Base-by-base conservation (phyloP, 192 early-diverging fungal genomes). In the Podila verticillata region DNA sequence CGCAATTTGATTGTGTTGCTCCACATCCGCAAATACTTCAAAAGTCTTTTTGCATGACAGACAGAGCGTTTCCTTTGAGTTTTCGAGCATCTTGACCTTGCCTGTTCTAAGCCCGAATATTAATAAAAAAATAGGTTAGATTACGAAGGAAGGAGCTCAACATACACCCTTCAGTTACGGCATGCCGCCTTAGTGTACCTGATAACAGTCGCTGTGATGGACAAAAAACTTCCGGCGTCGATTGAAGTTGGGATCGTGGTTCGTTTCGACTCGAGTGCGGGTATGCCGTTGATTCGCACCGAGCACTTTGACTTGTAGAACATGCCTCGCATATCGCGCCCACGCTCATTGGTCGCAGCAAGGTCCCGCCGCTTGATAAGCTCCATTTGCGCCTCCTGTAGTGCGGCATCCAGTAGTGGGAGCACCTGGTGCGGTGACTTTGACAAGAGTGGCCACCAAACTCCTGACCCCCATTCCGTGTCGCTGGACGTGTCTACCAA, bases 21-120 rank as follows among this genome's bases (percentile, higher is more conserved):
- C 91, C 51, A 91, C 64, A 49, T 94, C 92, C 2, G 89, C 90
- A 0, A 65, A 7, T 3, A 92, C 84, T 4, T 54, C 44, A 65
- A 94, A 94, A 3, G 66, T 29, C 2, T 87, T 83, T 24, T 89
- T 84, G 69, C 93, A 94, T 48, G 82, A 85, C 15, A 64, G 20
- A 66, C 93, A 94, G 31, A 66, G 57, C 61, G 74, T 91, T 5
- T 69, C n/a, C 48, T 85, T 82, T 32, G 83, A 75, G 47, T 83
- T 88, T 66, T 94, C 91, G 71, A 93, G 75, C 85, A 94, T 88
- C 73, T 92, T 93, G 29, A 88, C 86, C 62, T 85, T 62, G 1
- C 92, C 92, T 5, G 91, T 90, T 54, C 92, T 83, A 69, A 10
- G 22, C 20, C 51, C 20, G 20, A 26, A 47, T 47, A 47, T 47